Evolutionary conservation across 2,329 filamentous ascomycete species (phyloP).

Genomic region (Triangularia verruculosa): DNA sequence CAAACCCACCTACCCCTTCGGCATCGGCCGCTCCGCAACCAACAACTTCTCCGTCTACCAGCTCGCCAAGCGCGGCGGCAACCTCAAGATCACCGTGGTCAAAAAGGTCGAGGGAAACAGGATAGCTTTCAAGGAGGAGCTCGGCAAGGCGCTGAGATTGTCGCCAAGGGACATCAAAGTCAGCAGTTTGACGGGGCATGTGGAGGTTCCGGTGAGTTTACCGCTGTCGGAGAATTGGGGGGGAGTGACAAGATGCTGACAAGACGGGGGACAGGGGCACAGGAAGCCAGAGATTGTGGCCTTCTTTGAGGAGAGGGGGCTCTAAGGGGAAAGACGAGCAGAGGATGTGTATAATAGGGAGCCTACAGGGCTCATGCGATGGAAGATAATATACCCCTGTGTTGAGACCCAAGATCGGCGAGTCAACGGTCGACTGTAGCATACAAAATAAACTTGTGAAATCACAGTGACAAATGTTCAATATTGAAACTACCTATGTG

Average conservation of each 20-base stretch:
- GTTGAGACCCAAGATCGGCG: too few species aligned
- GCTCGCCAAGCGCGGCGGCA: conserved; percentile 70
- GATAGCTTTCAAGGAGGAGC: conserved; percentile 58
- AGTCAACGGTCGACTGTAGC: too few species aligned
- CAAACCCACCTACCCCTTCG: conserved; percentile 46
- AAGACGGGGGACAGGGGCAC: conserved; percentile 10
- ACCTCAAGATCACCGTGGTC: conserved; percentile 68
- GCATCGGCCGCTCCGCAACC: conserved; percentile 67
- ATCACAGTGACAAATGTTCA: neutral
- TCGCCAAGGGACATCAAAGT: conserved; percentile 51
- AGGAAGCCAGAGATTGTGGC: conserved; percentile 2
- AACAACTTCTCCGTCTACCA: conserved; percentile 76
- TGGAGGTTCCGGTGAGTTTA: conserved; percentile 66
- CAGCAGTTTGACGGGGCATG: conserved; percentile 65
- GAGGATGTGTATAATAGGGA: neutral
- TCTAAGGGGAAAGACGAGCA: conserved; percentile 7
- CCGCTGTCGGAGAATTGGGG: too few species aligned
- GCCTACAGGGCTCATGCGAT: too few species aligned
- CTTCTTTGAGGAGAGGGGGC: conserved; percentile 19
- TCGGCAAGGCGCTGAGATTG: conserved; percentile 58
- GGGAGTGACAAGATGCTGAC: neutral
- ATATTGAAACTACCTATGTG: neutral
- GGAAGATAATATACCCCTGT: too few species aligned
- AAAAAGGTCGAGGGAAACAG: conserved; percentile 77
- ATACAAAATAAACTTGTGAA: neutral